Evolutionary conservation across 352 stramenopile species (phyloP), one percentile per base, ranked within the genome.

Genomic region (Globisporangium ultimum): DNA sequence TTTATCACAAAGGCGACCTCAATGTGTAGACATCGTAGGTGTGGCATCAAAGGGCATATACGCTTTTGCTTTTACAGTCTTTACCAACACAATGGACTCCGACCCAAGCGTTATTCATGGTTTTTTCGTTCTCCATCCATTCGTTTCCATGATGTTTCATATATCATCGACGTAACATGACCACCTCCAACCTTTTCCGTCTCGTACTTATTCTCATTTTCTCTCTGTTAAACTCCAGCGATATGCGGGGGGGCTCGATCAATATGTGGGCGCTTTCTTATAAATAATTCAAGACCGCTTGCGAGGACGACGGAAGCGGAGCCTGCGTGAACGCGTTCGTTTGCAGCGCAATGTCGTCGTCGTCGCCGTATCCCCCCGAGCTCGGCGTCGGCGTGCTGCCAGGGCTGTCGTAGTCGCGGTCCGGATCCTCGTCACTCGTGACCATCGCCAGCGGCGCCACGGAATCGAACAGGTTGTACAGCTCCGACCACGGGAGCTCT

Each of bases 381-480:
- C 51, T 57, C 8, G 53, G 74, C 17, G 65, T 57, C 8, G 53
- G 74, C 17, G 65, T 60, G 58, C 61, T 67, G 45, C 45, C 43
- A 13, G 28, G 66, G 32, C 58, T 87, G 46, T 90, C 78, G 42
- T 86, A 72, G 57, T 89, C 76, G 36, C 76, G 74, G 36, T 84
- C 77, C 9, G 65, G 68, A 53, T 88, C 78, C 58, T 89, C 73
- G 41, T 86, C 75, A 15, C 66, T 74, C 62, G 53, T 69, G 13
- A 62, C 24, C 41, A 71, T 71, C 11, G 78, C 72, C 54, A 84
- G 53, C 42, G 64, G 58, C 36, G 70, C 64, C n/a, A 70, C 55
- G 17, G 71, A 63, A 22, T 92, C 80, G 48, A 92, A 92, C 18
- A 92, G 53, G 63, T 91, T 88, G 69, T 92, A 92, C 17, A 92